A percentile compares a stretch with the other conserved stretches of the same genome.
These are phyloP conservation scores for Raffaelea deltoideospora DNA, from an alignment of 2,329 filamentous ascomycete species.

Conservation along the genomic window DNA sequence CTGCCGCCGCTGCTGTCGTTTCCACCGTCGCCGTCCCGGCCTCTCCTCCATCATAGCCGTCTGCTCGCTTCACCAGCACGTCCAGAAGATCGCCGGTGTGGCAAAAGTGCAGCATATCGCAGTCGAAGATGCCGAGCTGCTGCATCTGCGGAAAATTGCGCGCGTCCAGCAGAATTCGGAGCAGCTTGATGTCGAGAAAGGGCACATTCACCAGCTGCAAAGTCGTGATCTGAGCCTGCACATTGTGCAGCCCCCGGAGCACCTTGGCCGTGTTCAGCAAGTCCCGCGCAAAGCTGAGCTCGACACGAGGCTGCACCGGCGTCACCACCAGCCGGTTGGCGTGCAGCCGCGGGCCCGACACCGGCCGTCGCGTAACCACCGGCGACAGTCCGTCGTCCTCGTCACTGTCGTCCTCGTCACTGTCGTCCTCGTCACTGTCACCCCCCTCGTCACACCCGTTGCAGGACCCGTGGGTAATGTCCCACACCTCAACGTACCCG, in stretches of 20 bases:
- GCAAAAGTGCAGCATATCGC: constrained; percentile 3
- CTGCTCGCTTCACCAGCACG: background rate
- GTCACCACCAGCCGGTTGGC: background rate
- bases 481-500: constrained; percentile 1
- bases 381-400: background rate
- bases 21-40: too few relatives aligned
- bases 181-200: background rate
- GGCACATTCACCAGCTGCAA: constrained; percentile 4
- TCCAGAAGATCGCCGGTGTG: constrained; percentile 1
- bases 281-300: background rate
- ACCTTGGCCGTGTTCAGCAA: background rate
- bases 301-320: background rate
- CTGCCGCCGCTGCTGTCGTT: too few relatives aligned
- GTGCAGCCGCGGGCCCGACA: background rate
- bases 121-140: constrained; percentile 2
- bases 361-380: background rate
- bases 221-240: background rate
- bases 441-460: background rate
- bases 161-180: background rate
- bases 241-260: background rate
- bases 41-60: too few relatives aligned
- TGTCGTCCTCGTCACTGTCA: too few relatives aligned
- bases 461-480: background rate
- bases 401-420: too few relatives aligned
- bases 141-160: background rate